A percentile compares a stretch with the other conserved stretches of the same genome.
phyloP scores from a whole-genome alignment of 2,329 filamentous ascomycete species.

The Aspergillus ochraceus region DNA sequence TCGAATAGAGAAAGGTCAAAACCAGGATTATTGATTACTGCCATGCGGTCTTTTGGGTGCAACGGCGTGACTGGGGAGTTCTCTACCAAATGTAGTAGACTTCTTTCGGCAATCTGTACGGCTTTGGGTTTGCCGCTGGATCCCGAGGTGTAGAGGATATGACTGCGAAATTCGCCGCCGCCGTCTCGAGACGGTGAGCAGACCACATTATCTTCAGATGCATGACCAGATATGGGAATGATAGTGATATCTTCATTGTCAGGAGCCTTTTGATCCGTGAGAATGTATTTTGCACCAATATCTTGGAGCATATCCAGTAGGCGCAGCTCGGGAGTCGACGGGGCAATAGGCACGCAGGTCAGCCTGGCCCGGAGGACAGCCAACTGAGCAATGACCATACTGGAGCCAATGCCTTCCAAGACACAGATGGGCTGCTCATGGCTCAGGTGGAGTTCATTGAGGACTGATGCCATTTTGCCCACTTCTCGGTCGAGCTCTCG shows the following conservation, averaged over 20 bases:
- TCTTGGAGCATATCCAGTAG: slow-evolving; percentile 3
- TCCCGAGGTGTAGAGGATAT: slow-evolving; percentile 62
- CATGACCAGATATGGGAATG: slow-evolving; percentile 2
- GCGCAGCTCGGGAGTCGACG: slow-evolving; percentile 4
- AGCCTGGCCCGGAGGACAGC: slow-evolving; percentile 6
- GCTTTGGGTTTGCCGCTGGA: slow-evolving; percentile 73
- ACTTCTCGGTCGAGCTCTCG: slow-evolving; percentile 3
- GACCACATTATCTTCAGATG: neutral
- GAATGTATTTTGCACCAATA: slow-evolving; percentile 4
- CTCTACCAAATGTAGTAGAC: slow-evolving; percentile 11
- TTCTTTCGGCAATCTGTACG: slow-evolving; percentile 67
- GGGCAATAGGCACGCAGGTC: slow-evolving; percentile 8
- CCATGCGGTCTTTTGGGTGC: slow-evolving; percentile 13
- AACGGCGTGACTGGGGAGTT: slow-evolving; percentile 6
- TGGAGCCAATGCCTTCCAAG: neutral
- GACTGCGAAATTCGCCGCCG: slow-evolving; percentile 9
- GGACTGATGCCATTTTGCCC: neutral
- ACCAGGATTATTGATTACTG: slow-evolving; percentile 15
- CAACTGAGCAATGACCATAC: slow-evolving; percentile 8
- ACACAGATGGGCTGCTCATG: slow-evolving; percentile 9
- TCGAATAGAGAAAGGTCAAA: slow-evolving; percentile 17
- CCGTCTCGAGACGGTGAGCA: neutral
- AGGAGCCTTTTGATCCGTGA: neutral
- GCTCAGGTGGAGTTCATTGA: neutral
- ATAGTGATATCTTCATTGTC: neutral